Percentiles rank a stretch among this genome's conserved stretches.
These are phyloP conservation scores for Huntiella decipiens DNA, from an alignment of 2,329 filamentous ascomycete species.

Conservation along the genomic window DNA sequence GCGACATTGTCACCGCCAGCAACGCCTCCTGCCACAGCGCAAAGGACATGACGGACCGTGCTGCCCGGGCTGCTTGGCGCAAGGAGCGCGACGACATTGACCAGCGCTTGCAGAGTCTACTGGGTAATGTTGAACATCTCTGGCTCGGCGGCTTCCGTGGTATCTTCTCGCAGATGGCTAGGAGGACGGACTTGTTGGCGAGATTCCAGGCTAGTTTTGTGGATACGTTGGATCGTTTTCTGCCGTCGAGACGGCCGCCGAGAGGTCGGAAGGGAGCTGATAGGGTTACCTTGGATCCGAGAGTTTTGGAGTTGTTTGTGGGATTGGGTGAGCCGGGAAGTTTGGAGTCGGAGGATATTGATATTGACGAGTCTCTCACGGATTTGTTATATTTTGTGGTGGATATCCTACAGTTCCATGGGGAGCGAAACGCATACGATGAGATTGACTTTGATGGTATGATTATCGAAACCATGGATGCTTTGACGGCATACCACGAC, in stretches of 20 bases:
- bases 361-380: slow-evolving; percentile 75
- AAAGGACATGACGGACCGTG: slow-evolving; percentile 53
- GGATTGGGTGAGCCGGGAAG: slow-evolving; percentile 68
- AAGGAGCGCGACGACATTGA: slow-evolving; percentile 66
- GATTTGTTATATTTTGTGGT: slow-evolving; percentile 92
- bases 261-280: slow-evolving; percentile 23
- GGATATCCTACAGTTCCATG: slow-evolving; percentile 90
- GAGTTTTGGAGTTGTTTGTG: slow-evolving; percentile 73
- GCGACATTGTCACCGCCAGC: slow-evolving; percentile 62
- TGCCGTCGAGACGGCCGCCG: slow-evolving; percentile 60
- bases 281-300: slow-evolving; percentile 31
- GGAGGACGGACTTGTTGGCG: slow-evolving; percentile 43
- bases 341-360: slow-evolving; percentile 41
- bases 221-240: slow-evolving; percentile 58
- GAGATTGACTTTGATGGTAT: slow-evolving; percentile 92
- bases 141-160: slow-evolving; percentile 94
- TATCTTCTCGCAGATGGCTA: slow-evolving; percentile 62
- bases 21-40: slow-evolving; percentile 65
- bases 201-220: slow-evolving; percentile 65
- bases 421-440: slow-evolving; percentile 90
- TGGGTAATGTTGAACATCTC: slow-evolving; percentile 72
- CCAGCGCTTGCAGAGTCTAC: slow-evolving; percentile 51
- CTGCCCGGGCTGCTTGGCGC: slow-evolving; percentile 77
- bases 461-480: slow-evolving; percentile 73
- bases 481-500: slow-evolving; percentile 58